Evolutionary conservation across 495 filamentous ascomycete genomes (phyloP).

Genomic region (Penicillium dipodomyicola): DNA sequence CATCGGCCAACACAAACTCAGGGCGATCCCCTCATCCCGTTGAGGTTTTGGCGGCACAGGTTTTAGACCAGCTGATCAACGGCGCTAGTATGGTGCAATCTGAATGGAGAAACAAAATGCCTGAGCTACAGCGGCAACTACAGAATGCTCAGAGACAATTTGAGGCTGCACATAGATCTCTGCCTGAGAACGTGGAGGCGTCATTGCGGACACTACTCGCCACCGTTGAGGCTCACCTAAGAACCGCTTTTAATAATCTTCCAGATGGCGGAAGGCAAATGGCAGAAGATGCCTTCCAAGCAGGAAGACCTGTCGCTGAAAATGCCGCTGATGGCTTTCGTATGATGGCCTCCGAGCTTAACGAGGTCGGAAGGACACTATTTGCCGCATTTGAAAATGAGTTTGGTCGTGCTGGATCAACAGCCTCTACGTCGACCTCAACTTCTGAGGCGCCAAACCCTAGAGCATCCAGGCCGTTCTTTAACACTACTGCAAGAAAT

Average conservation of each 20-base stretch:
- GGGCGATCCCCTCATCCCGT: constrained; percentile 23
- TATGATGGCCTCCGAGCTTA: constrained; percentile 46
- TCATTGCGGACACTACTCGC: constrained; percentile 43
- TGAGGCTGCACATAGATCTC: constrained; percentile 35
- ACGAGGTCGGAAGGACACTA: constrained; percentile 42
- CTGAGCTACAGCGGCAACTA: constrained; percentile 42
- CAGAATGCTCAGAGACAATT: constrained; percentile 41
- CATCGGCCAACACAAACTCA: constrained; percentile 16
- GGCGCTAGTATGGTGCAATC: constrained; percentile 38
- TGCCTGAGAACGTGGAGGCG: constrained; percentile 43
- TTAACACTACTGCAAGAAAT: constrained; percentile 6
- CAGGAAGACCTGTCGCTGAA: constrained; percentile 42
- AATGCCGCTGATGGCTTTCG: constrained; percentile 41
- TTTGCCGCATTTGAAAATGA: constrained; percentile 43
- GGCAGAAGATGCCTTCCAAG: constrained; percentile 35
- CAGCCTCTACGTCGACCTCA: not conserved
- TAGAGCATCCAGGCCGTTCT: constrained; percentile 1
- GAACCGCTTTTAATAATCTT: constrained; percentile 41
- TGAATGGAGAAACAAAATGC: constrained; percentile 37
- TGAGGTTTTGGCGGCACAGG: constrained; percentile 30
- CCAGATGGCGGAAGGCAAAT: constrained; percentile 38
- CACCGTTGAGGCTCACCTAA: constrained; percentile 43
- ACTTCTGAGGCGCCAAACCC: constrained; percentile 8
- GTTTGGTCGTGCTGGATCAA: constrained; percentile 24
- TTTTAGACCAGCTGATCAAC: constrained; percentile 35